Percentiles rank a stretch among this genome's conserved stretches.
Conservation (phyloP, 1,284 basidiomycete genomes). For the Boletus sp. region DNA sequence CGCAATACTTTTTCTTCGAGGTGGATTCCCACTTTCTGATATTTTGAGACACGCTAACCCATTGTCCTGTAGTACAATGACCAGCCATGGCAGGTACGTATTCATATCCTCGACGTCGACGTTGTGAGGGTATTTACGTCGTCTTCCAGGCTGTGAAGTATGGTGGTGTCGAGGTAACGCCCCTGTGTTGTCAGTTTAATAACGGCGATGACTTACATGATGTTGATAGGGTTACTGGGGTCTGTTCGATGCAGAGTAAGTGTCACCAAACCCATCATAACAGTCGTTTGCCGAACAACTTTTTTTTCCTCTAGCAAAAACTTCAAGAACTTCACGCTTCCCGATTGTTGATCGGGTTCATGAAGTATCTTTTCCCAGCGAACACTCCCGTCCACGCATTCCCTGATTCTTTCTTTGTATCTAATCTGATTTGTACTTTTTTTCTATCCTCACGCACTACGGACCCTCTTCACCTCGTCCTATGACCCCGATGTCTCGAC, state of each 20-base stretch:
- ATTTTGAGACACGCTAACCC: conserved; percentile 1
- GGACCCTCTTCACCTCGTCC: neutral
- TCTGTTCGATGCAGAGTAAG: conserved; percentile 56
- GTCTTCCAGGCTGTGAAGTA: conserved; percentile 33
- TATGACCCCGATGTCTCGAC: neutral
- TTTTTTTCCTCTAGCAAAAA: conserved; percentile 44
- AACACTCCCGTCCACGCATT: conserved; percentile 1
- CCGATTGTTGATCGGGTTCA: conserved; percentile 35
- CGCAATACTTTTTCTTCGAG: conserved; percentile 86
- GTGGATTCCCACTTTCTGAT: conserved; percentile 33
- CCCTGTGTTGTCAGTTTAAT: conserved; percentile 14
- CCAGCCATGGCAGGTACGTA: conserved; percentile 76
- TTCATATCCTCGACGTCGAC: neutral
- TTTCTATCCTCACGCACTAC: conserved; percentile 7
- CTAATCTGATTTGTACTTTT: conserved; percentile 24
- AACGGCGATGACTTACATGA: conserved; percentile 8
- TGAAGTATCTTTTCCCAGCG: neutral
- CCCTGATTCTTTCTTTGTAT: conserved; percentile 15
- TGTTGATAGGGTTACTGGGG: conserved; percentile 51
- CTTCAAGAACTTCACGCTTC: conserved; percentile 54
- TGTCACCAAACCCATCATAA: neutral
- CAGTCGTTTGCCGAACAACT: conserved; percentile 1
- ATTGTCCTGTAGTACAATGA: conserved; percentile 63
- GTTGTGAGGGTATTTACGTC: conserved; percentile 11
- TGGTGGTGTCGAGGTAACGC: conserved; percentile 82